These are phyloP conservation scores for Echinochloa phyllopogon DNA, from an alignment of 176 grass and related monocot species.

Conservation along the genomic window DNA sequence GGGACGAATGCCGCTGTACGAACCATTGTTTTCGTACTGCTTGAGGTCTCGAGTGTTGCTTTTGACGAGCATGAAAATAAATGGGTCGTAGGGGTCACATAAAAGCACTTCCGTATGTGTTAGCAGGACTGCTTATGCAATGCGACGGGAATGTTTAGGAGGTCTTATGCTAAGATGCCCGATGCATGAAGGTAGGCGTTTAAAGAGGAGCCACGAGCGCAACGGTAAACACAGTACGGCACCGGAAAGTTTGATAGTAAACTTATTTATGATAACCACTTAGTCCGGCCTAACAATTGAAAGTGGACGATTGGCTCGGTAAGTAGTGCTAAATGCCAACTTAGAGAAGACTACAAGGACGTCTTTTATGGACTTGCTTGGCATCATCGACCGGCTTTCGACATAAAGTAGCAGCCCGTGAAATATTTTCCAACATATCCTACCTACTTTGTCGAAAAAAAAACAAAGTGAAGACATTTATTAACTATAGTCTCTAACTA, in stretches of 20 bases:
- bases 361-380: not conserved
- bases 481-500: not conserved
- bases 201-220: not conserved
- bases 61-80: not conserved
- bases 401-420: not conserved
- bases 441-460: not conserved
- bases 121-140: not conserved
- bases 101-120: not conserved
- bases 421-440: not conserved
- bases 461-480: not conserved
- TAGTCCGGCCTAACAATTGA: slow-evolving; percentile 24
- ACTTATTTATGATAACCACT: not conserved
- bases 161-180: not conserved
- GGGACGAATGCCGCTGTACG: not conserved
- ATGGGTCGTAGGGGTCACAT: not conserved
- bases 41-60: not conserved
- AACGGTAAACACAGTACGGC: not conserved
- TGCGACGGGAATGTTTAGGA: not conserved
- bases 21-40: not conserved
- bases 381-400: not conserved
- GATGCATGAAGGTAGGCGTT: not conserved
- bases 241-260: slow-evolving; percentile 27
- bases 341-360: slow-evolving; percentile 10
- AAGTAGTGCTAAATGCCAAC: not conserved
- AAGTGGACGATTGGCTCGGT: not conserved